Base-by-base conservation (phyloP, 257 asterid genomes). In the Hygrophila difformis region DNA sequence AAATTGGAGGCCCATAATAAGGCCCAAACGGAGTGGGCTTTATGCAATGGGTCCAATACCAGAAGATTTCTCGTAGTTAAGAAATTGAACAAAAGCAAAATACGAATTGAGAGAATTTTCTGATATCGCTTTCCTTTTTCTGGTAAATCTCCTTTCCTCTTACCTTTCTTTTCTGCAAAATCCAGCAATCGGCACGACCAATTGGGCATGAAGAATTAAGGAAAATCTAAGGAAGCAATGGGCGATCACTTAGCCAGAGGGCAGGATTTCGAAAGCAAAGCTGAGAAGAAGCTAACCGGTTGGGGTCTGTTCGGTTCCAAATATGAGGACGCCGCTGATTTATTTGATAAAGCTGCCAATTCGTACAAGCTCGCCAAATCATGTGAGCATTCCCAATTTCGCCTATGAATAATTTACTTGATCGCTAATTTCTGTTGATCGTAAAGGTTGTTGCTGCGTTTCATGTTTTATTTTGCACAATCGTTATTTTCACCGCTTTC, bases 291-390 rank as follows among this genome's bases (percentile, higher is more conserved):
- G 74, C 82, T 87, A 21, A 65, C 51, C 56, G 79, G 95, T 39
- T 87, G 97, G 97, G 82, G 65, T 1, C 3, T 87, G 6, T 80
- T 87, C 59, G 73, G 93, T 46, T 78, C 91, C 65, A 87, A 87
- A 65, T 43, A 78, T 43, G 97, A 87, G 57, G 97, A 87, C 48
- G 97, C 97, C 24, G 81, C 93, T 35, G 97, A 87, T 15, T 73
- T 81, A 18, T 84, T 62, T 64, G 95, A 87, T 10, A 84, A 76
- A 72, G 93, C 97, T 3, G 97, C 88, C 44, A 84, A 84, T 68
- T 50, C 83, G 49, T 87, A 65, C 73, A 87, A 87, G 65, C 94
- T 87, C 65, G 88, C 82, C 48, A 87, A 87, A 79, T 87, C 97
- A 49, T 87, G 97, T 83, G 68, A 40, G 0, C 1, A 6, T 61